These are phyloP conservation scores for Furcasterigmium sp. DNA, from an alignment of 2,329 filamentous ascomycete species.

Conservation along the genomic window DNA sequence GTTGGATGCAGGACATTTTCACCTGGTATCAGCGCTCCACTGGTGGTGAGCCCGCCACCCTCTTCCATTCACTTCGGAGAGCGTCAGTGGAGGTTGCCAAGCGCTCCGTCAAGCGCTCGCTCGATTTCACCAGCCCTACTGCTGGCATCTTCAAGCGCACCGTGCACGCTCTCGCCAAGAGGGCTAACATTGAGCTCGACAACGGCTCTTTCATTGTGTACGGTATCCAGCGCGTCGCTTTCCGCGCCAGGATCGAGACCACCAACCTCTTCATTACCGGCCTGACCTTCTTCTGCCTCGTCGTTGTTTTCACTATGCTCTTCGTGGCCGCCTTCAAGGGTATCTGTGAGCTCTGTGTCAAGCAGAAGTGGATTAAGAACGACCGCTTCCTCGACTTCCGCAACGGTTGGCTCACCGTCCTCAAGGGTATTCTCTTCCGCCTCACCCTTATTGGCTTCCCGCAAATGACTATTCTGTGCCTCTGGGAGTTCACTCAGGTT, in stretches of 20 bases:
- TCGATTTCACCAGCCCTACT: slow-evolving; percentile 27
- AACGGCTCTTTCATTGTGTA: slow-evolving; percentile 60
- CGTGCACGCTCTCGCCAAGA: slow-evolving; percentile 40
- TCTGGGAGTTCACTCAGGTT: slow-evolving; percentile 85
- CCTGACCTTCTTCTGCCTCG: slow-evolving; percentile 81
- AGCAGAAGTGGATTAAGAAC: slow-evolving; percentile 69
- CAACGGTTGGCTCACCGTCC: slow-evolving; percentile 85
- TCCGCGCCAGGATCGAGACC: slow-evolving; percentile 75
- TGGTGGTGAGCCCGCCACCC: slow-evolving; percentile 74
- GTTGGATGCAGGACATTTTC: slow-evolving; percentile 79
- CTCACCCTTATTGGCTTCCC: slow-evolving; percentile 87
- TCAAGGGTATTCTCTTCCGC: slow-evolving; percentile 92
- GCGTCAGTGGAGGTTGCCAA: slow-evolving; percentile 80
- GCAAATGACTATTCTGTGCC: slow-evolving; percentile 80
- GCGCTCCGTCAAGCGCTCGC: slow-evolving; percentile 50
- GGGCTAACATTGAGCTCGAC: slow-evolving; percentile 46
- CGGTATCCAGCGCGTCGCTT: slow-evolving; percentile 86
- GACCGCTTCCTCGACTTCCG: slow-evolving; percentile 92
- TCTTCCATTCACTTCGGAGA: slow-evolving; percentile 67
- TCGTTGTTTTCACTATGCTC: slow-evolving; percentile 69
- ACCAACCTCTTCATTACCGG: slow-evolving; percentile 95
- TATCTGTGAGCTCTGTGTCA: slow-evolving; percentile 69
- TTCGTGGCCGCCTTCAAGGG: slow-evolving; percentile 76
- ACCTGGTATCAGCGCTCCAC: slow-evolving; percentile 96
- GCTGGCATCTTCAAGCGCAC: slow-evolving; percentile 40